phyloP scores from a whole-genome alignment of 495 filamentous ascomycete species.

The Extremus antarcticus region DNA sequence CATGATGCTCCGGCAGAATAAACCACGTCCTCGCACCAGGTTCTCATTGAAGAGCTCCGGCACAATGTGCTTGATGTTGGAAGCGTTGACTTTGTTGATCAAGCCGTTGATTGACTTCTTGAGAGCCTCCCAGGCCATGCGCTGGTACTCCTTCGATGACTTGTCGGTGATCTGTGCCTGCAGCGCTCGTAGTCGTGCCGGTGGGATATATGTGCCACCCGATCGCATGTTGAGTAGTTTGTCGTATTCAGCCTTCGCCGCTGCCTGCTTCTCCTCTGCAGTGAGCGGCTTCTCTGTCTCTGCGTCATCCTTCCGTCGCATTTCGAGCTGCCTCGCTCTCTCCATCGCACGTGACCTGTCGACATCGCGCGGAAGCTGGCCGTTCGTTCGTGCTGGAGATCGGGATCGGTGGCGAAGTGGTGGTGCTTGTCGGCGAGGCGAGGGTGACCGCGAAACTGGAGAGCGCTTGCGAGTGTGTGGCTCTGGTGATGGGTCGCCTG shows the following conservation, averaged over 20 bases:
- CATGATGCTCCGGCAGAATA: constrained; percentile 94
- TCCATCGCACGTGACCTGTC: constrained; percentile 48
- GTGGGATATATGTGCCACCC: constrained; percentile 92
- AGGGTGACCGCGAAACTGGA: constrained; percentile 52
- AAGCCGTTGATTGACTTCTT: constrained; percentile 99
- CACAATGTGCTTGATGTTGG: constrained; percentile 95
- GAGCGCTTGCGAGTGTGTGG: constrained; percentile 45
- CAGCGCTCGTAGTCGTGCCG: constrained; percentile 77
- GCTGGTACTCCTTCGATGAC: constrained; percentile 90
- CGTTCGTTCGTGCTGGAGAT: constrained; percentile 19
- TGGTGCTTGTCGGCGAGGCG: constrained; percentile 34
- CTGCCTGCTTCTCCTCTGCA: constrained; percentile 71
- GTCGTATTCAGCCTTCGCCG: constrained; percentile 82
- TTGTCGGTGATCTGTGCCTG: constrained; percentile 97
- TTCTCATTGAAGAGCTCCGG: constrained; percentile 94
- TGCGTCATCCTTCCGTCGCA: constrained; percentile 46
- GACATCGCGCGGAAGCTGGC: constrained; percentile 36
- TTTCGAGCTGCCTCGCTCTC: constrained; percentile 51
- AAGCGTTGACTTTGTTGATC: constrained; percentile 96
- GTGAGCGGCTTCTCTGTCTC: constrained; percentile 51
- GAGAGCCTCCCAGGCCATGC: constrained; percentile 96
- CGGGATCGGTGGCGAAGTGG: constrained; percentile 37
- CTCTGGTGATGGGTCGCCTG: constrained; percentile 30
- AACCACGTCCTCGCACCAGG: constrained; percentile 73
- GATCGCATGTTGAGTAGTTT: constrained; percentile 82